Evolutionary conservation across 345 rosid genomes (phyloP), one percentile per base, ranked within the genome.

Genomic region (Eucalyptus fibrosa): DNA sequence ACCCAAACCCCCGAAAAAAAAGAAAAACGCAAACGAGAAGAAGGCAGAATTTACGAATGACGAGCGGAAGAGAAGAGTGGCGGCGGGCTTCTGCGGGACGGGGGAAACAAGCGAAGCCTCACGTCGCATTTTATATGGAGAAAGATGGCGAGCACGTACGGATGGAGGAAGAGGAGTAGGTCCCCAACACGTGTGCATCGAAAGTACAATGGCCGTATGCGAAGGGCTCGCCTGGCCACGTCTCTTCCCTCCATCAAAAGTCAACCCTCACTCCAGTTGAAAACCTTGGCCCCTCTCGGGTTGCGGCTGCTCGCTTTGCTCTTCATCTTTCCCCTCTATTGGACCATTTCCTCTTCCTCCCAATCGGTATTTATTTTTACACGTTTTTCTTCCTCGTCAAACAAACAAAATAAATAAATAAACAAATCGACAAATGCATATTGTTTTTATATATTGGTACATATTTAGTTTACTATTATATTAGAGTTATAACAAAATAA

Each of bases 201-300:
- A 86, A 92, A 67, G 92, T 90, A 90, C 93, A n/a, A 23, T 32
- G 87, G 47, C 92, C 92, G 91, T 90, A 69, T 80, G 3, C 34
- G 13, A 87, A 30, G 26, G 34, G 69, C 69, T 87, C 67, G 92
- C 91, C 90, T 90, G 88, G 92, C 89, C 86, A 50, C 40, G 83
- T 88, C 21, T 34, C 42, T 53, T 21, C 42, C 47, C 85, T 21
- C 17, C 16, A 77, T 77, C 30, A 21, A 40, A 77, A 77, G 85
- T 77, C 85, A 77, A 77, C 85, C 77, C 47, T 44, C 23, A 69
- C 55, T 88, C 32, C 49, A 49, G n/a, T 88, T 69, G 86, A 50
- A 65, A 47, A 51, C 88, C 83, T 77, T 40, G 85, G 47, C 85
- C n/a, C n/a, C n/a, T n/a, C n/a, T n/a, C n/a, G n/a, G n/a, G n/a